Percentiles rank a stretch among this genome's conserved stretches.
phyloP scores from a whole-genome alignment of 1,284 basidiomycete species.

The Paramarasmius palmivorus region DNA sequence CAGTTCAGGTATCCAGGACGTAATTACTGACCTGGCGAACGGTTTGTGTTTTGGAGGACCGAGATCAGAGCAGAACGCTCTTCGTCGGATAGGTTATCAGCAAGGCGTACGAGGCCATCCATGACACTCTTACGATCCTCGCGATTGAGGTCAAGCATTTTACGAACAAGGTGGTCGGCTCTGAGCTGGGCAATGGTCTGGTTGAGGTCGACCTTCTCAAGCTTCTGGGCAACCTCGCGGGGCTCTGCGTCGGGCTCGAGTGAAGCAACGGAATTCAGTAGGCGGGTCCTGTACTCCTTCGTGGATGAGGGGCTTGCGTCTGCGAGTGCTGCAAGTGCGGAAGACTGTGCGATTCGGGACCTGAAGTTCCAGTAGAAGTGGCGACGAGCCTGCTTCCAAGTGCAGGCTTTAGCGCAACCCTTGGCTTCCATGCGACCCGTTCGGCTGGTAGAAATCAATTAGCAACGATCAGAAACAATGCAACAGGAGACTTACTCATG shows the following conservation, averaged over 20 bases:
- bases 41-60: constrained; percentile 57
- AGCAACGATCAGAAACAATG: constrained; percentile 11
- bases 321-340: constrained; percentile 56
- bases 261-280: constrained; percentile 61
- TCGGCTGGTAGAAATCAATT: constrained; percentile 55
- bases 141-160: constrained; percentile 61
- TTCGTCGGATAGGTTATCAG: constrained; percentile 71
- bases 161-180: constrained; percentile 62
- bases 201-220: constrained; percentile 69
- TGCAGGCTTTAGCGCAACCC: constrained; percentile 82
- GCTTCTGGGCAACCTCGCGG: constrained; percentile 54
- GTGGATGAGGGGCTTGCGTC: constrained; percentile 65
- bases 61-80: constrained; percentile 65
- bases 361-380: constrained; percentile 97
- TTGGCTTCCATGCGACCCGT: constrained; percentile 98
- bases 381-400: constrained; percentile 89
- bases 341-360: constrained; percentile 69
- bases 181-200: constrained; percentile 61
- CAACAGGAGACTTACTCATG: constrained; percentile 71
- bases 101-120: constrained; percentile 64
- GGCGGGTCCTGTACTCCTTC: constrained; percentile 56
- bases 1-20: not conserved
- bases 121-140: constrained; percentile 72
- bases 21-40: constrained; percentile 50
- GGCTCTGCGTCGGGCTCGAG: constrained; percentile 53